Base-by-base conservation (phyloP, 2,329 filamentous ascomycete genomes). In the Apiospora koreana region DNA sequence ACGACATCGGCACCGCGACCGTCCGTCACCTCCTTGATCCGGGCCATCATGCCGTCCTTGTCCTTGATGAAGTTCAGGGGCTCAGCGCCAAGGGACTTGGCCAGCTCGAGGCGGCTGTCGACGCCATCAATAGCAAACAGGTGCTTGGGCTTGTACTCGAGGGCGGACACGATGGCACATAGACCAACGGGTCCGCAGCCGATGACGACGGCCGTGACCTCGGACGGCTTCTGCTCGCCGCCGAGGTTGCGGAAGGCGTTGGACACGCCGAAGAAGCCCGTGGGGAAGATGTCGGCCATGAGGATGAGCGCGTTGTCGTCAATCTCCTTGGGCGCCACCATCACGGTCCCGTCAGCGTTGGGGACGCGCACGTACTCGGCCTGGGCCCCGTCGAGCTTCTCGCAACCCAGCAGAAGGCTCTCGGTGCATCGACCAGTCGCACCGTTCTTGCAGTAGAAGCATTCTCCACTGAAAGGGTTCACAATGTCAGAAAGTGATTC, bases 241-340 rank as follows among this genome's bases (percentile, higher is more conserved):
- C 79, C 76, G 48, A 91, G 85, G 77, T 91, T 82, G 70, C 88
- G 88, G 80, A 97, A 92, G 8, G 91, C 95, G 77, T 94, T 96
- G 70, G 87, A 86, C 5, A 93, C 93, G 8, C 93, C 94, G 75
- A 95, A 97, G 82, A 90, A 97, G 9, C 95, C 93, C 0, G 91
- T 94, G 1, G 94, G 94, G 81, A 96, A 97, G 76, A 97, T 97
- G 78, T 97, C 94, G 21, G 93, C 94, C 94, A 97, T 97, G 35
- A 97, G 86, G 8, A 97, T 90, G 66, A 97, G 85, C 45, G 90
- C 90, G 73, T 92, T 88, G 74, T 95, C 91, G 25, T 91, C 88
- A 70, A 97, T 92, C 10, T 87, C 88, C 1, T 88, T 81, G 0
- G 93, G 92, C 0, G 94, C 91, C 76, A 91, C 92, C 77, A 94